These are phyloP conservation scores for Pezicula radicicola DNA, from an alignment of 2,329 filamentous ascomycete species.

Conservation along the genomic window DNA sequence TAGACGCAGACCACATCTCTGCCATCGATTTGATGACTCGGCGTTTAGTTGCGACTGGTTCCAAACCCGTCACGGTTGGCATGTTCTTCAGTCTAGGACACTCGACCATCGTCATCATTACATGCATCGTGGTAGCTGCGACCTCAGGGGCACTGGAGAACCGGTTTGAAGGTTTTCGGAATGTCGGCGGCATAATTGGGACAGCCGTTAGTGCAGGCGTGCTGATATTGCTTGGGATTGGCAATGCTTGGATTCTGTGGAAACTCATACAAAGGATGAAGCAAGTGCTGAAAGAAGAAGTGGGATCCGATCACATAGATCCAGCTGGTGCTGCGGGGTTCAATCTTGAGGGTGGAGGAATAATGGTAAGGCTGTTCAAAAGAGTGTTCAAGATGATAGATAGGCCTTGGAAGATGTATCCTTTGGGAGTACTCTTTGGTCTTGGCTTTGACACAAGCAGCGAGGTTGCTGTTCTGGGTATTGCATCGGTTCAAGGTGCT, in stretches of 20 bases:
- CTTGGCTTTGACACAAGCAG: constrained; percentile 94
- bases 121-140: constrained; percentile 87
- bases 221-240: constrained; percentile 74
- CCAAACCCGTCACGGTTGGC: constrained; percentile 85
- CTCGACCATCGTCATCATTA: constrained; percentile 88
- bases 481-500: constrained; percentile 82
- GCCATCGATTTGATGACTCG: constrained; percentile 96
- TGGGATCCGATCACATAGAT: constrained; percentile 18
- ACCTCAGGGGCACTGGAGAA: constrained; percentile 80
- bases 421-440: constrained; percentile 82
- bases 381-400: constrained; percentile 73
- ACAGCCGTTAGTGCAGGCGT: constrained; percentile 83
- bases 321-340: constrained; percentile 38
- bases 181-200: constrained; percentile 83
- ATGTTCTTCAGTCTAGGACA: constrained; percentile 94
- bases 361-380: constrained; percentile 69
- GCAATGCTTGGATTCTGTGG: constrained; percentile 83
- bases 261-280: constrained; percentile 69
- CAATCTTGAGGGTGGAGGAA: constrained; percentile 73
- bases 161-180: constrained; percentile 76
- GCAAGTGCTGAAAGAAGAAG: constrained; percentile 48
- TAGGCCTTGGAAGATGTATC: constrained; percentile 93
- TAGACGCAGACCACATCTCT: constrained; percentile 88
- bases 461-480: constrained; percentile 88
- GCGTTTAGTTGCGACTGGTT: constrained; percentile 79